phyloP scores from a whole-genome alignment of 495 filamentous ascomycete genomes.

The Mytilinidion resinicola region DNA sequence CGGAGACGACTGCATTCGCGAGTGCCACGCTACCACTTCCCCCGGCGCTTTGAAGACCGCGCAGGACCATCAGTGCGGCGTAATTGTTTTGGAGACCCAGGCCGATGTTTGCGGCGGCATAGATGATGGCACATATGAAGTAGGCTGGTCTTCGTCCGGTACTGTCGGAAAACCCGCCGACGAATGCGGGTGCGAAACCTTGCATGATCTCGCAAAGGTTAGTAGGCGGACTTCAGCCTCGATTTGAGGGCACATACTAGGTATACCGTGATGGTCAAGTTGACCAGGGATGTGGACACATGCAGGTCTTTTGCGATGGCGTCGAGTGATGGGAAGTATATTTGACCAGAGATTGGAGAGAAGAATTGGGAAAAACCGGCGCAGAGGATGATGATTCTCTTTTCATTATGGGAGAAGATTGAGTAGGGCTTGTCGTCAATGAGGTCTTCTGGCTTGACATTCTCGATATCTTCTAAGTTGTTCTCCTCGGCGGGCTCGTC shows the following conservation, averaged over 20 bases:
- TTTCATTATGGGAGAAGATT: conserved; percentile 51
- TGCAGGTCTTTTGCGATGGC: conserved; percentile 49
- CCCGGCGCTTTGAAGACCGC: conserved; percentile 32
- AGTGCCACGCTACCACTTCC: conserved; percentile 32
- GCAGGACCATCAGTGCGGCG: conserved; percentile 28
- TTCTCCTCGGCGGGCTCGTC: too few species aligned
- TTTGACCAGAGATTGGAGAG: conserved; percentile 71
- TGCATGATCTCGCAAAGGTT: conserved; percentile 40
- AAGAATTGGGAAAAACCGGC: conserved; percentile 59
- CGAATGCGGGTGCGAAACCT: conserved; percentile 44
- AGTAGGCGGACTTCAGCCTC: conserved; percentile 1
- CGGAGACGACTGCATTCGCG: conserved; percentile 35
- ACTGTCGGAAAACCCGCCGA: conserved; percentile 44
- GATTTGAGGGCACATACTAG: conserved; percentile 26
- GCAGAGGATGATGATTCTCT: conserved; percentile 57
- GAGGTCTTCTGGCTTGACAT: background rate
- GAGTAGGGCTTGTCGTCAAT: conserved; percentile 23
- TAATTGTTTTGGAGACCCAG: conserved; percentile 36
- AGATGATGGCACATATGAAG: conserved; percentile 38
- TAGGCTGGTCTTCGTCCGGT: conserved; percentile 40
- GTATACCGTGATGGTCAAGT: conserved; percentile 37
- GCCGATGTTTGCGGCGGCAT: conserved; percentile 38
- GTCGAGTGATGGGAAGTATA: conserved; percentile 71
- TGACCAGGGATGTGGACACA: conserved; percentile 55
- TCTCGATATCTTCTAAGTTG: too few species aligned